Evolutionary conservation across 2,329 filamentous ascomycete species (phyloP).

Genomic region (Fusarium sp.): DNA sequence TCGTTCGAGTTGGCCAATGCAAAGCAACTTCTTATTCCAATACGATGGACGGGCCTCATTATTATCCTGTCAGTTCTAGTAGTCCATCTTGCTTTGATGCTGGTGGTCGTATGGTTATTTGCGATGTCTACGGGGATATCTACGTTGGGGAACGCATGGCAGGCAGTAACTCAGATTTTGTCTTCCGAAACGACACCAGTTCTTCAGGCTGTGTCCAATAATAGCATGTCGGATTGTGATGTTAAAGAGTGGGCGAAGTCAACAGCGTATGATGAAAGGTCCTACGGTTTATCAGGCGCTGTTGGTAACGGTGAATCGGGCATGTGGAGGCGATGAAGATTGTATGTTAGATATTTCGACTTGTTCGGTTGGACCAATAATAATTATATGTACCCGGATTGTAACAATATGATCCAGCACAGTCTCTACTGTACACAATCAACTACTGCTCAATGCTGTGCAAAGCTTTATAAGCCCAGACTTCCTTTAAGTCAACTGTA

Average conservation of each 20-base stretch:
- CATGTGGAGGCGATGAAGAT: neutral
- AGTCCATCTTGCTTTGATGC: neutral
- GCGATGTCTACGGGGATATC: neutral
- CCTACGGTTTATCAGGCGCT: neutral
- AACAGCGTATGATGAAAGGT: neutral
- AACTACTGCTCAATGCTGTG: no score
- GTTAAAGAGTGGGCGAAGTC: constrained; percentile 5
- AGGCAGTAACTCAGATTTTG: constrained; percentile 20
- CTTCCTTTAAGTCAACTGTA: constrained; percentile 33
- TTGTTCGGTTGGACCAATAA: no score
- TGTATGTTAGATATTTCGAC: neutral
- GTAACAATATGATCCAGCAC: no score
- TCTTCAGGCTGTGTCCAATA: neutral
- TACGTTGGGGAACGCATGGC: constrained; percentile 12
- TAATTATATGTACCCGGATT: no score
- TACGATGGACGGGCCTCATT: neutral
- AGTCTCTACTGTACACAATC: no score
- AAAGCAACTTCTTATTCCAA: neutral
- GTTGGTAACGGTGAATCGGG: neutral
- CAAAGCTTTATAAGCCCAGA: constrained; percentile 31
- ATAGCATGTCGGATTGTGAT: constrained; percentile 8
- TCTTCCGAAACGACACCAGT: constrained; percentile 7
- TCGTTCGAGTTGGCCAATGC: neutral
- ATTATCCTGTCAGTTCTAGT: neutral
- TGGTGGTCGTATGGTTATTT: constrained; percentile 1